Evolutionary conservation across 176 grass and related monocot species (phyloP).

Genomic region (Musa beccarii): DNA sequence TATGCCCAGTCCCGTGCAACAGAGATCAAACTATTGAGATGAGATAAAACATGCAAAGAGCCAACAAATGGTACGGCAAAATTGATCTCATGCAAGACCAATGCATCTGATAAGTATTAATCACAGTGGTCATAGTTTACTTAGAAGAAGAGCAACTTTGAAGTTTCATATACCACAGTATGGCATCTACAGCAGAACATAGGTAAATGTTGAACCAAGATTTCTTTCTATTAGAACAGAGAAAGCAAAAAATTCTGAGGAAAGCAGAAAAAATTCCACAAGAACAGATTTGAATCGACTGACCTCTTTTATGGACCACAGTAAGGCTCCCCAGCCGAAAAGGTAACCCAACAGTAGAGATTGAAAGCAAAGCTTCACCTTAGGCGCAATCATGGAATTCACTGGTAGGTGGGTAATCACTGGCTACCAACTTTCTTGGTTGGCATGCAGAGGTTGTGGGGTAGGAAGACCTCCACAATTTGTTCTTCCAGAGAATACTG

Average conservation of each 20-base stretch:
- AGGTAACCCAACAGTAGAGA: neutral
- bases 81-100: no score
- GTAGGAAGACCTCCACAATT: neutral
- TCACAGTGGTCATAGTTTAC: no score
- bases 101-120: no score
- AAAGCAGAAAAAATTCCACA: neutral
- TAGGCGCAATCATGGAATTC: neutral
- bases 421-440: neutral
- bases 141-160: no score
- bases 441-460: conserved; percentile 1
- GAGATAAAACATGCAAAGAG: no score
- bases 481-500: neutral
- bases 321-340: neutral
- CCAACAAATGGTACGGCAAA: no score
- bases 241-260: neutral
- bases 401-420: neutral
- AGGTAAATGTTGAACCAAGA: neutral
- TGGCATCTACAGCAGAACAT: neutral
- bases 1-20: no score
- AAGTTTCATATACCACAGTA: no score
- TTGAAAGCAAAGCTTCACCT: conserved; percentile 2
- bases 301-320: neutral
- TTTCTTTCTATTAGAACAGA: neutral
- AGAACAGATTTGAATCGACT: neutral
- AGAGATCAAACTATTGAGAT: no score